Evolutionary conservation across 2,329 filamentous ascomycete species (phyloP).

Genomic region (Sphaerostilbella broomeana): DNA sequence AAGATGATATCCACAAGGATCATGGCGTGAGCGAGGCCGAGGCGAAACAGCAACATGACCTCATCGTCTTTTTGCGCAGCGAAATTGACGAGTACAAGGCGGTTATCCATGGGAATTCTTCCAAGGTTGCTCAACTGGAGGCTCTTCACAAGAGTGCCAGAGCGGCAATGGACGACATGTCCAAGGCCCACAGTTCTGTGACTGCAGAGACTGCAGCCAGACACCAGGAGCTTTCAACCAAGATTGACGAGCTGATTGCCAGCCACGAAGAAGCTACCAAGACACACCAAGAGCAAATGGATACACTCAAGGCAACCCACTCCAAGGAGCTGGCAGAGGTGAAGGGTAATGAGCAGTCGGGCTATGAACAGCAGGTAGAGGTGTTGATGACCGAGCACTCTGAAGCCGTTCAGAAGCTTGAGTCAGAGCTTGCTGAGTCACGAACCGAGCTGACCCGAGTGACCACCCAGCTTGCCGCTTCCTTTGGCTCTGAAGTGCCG

Average conservation of each 20-base stretch:
- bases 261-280: slow-evolving; percentile 54
- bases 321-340: slow-evolving; percentile 44
- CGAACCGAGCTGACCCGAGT: slow-evolving; percentile 59
- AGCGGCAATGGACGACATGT: slow-evolving; percentile 60
- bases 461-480: slow-evolving; percentile 55
- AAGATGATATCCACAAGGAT: slow-evolving; percentile 27
- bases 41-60: slow-evolving; percentile 47
- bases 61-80: slow-evolving; percentile 56
- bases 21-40: slow-evolving; percentile 30
- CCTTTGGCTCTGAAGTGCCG: slow-evolving; percentile 56
- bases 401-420: slow-evolving; percentile 49
- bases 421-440: slow-evolving; percentile 58
- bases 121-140: slow-evolving; percentile 69
- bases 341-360: slow-evolving; percentile 42
- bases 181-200: slow-evolving; percentile 49
- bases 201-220: slow-evolving; percentile 37
- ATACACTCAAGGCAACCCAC: slow-evolving; percentile 44
- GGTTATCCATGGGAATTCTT: slow-evolving; percentile 60
- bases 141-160: slow-evolving; percentile 60
- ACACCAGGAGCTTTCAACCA: slow-evolving; percentile 42
- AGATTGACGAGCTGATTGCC: slow-evolving; percentile 52
- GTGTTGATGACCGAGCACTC: slow-evolving; percentile 55
- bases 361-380: slow-evolving; percentile 51
- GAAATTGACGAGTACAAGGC: slow-evolving; percentile 78
- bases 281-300: slow-evolving; percentile 45